These are phyloP conservation scores for Fonsecaea monophora DNA, from an alignment of 2,329 filamentous ascomycete species.

Conservation along the genomic window DNA sequence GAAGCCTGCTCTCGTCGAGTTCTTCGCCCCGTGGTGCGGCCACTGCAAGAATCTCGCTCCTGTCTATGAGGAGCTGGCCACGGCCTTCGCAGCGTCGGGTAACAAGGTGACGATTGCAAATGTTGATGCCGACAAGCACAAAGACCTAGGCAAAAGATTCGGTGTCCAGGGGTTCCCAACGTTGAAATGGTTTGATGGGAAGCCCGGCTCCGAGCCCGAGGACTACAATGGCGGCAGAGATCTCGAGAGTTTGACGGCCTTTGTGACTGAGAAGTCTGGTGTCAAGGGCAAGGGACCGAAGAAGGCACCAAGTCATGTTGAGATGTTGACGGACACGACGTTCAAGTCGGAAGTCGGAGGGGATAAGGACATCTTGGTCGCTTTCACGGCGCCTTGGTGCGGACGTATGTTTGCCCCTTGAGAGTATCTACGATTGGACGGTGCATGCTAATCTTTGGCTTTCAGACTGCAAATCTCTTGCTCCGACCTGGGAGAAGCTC, in stretches of 20 bases:
- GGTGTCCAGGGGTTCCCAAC: conserved; percentile 95
- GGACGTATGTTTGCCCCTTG: conserved; percentile 73
- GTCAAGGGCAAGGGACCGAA: conserved; percentile 77
- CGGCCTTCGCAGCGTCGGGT: conserved; percentile 73
- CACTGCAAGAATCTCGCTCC: conserved; percentile 99
- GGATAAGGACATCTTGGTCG: conserved; percentile 89
- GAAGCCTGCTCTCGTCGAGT: conserved; percentile 95
- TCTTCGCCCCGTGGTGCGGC: conserved; percentile 98
- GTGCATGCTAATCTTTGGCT: conserved; percentile 4
- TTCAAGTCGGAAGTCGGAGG: conserved; percentile 80
- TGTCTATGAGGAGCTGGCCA: conserved; percentile 87
- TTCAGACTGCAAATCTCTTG: conserved; percentile 93
- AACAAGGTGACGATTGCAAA: conserved; percentile 87
- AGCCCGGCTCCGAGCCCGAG: conserved; percentile 78
- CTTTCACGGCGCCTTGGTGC: conserved; percentile 98
- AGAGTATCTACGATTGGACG: background rate
- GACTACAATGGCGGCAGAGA: conserved; percentile 90
- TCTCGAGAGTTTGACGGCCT: conserved; percentile 80
- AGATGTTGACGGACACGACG: conserved; percentile 77
- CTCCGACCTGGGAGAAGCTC: conserved; percentile 86
- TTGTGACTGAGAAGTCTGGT: conserved; percentile 86
- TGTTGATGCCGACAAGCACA: conserved; percentile 92
- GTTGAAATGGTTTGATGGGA: conserved; percentile 93
- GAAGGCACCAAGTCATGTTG: conserved; percentile 74
- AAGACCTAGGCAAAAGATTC: conserved; percentile 81